phyloP scores from a whole-genome alignment of 805 yeast genomes.

The Starmerella floricola region DNA sequence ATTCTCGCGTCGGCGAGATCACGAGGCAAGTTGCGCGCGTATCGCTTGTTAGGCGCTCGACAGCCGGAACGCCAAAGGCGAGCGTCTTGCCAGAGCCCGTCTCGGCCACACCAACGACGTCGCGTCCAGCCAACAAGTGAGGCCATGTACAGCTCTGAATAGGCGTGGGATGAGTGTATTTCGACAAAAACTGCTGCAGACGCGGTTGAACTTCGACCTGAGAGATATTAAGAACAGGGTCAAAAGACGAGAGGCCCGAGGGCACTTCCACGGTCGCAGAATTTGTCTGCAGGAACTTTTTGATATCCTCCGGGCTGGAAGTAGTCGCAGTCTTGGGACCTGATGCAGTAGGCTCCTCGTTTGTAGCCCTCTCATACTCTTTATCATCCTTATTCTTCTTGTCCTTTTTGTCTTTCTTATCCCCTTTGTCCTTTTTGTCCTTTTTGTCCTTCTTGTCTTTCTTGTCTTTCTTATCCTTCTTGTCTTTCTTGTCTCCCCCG shows the following conservation, averaged over 20 bases:
- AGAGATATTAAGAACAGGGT: conserved; percentile 60
- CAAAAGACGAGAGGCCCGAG: conserved; percentile 28
- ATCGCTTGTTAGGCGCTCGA: conserved; percentile 47
- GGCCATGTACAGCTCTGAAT: conserved; percentile 96
- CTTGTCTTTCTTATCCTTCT: conserved; percentile 25
- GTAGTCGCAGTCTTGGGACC: conserved; percentile 25
- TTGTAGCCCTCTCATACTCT: conserved; percentile 22
- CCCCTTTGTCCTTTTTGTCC: conserved; percentile 9
- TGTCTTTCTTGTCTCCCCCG: conserved; percentile 27
- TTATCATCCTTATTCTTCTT: conserved; percentile 20
- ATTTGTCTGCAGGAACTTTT: conserved; percentile 51
- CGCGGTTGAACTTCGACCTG: conserved; percentile 45
- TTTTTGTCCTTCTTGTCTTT: conserved; percentile 28
- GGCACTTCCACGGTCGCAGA: conserved; percentile 69
- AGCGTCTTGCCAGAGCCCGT: conserved; percentile 97
- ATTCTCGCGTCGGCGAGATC: conserved; percentile 93
- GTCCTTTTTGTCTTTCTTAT: no score
- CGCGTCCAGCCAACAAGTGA: conserved; percentile 59
- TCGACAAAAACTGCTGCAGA: conserved; percentile 48
- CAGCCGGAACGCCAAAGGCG: conserved; percentile 97
- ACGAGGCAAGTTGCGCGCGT: conserved; percentile 55
- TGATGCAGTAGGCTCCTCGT: conserved; percentile 26
- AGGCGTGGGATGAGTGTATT: conserved; percentile 87
- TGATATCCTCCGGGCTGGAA: conserved; percentile 34
- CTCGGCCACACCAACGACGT: conserved; percentile 94